Conservation (phyloP, 768 basidiomycete species). For the Sarcomyxa edulis region DNA sequence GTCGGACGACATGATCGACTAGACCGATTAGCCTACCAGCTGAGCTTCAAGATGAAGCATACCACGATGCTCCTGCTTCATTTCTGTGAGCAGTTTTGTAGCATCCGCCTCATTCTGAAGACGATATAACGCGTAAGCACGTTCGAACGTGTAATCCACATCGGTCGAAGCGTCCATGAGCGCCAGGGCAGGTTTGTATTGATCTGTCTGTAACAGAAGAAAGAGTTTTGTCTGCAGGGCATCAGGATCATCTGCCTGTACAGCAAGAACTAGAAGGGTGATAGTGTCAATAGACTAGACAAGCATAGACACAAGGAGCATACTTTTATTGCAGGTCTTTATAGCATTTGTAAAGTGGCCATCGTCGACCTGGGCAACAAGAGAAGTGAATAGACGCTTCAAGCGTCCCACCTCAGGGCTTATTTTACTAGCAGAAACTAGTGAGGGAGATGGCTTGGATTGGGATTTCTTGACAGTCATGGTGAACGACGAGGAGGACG, state of each 20-base stretch:
- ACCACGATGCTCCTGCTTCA: conserved; percentile 57
- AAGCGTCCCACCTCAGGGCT: conserved; percentile 30
- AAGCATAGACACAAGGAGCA: conserved; percentile 21
- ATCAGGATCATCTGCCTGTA: conserved; percentile 64
- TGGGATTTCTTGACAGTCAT: no score
- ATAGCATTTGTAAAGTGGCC: conserved; percentile 81
- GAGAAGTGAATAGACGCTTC: conserved; percentile 66
- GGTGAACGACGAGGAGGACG: no score
- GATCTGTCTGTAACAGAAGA: conserved; percentile 82
- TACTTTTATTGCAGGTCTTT: conserved; percentile 91
- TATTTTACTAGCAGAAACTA: no score
- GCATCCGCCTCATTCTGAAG: conserved; percentile 76
- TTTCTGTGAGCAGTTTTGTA: conserved; percentile 36
- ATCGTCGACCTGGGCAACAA: conserved; percentile 88
- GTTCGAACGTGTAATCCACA: conserved; percentile 50
- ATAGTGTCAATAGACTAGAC: conserved; percentile 10
- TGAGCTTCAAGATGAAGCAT: conserved; percentile 83
- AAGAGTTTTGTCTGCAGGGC: conserved; percentile 84
- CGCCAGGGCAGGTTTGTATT: conserved; percentile 63
- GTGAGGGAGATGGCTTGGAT: no score
- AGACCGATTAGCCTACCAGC: conserved; percentile 47
- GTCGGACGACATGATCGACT: no score
- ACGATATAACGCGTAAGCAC: conserved; percentile 81
- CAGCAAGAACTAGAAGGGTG: conserved; percentile 52
- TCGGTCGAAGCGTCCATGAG: conserved; percentile 34